Evolutionary conservation across 2,329 filamentous ascomycete species (phyloP).

Genomic region (Pezicula rhizophila): DNA sequence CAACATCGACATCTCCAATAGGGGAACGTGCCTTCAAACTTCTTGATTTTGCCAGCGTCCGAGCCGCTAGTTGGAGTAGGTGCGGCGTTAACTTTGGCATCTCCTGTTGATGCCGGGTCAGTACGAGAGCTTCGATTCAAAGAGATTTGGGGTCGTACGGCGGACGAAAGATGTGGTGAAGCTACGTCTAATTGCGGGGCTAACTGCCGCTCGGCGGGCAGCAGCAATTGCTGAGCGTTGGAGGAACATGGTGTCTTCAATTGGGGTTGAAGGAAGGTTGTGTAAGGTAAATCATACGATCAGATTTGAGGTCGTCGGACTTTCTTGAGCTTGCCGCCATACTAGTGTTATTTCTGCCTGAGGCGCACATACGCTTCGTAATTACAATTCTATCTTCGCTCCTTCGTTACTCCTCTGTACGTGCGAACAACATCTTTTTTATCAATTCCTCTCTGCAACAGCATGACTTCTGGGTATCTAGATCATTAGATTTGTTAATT

Average conservation of each 20-base stretch:
- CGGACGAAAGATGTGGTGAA: conserved; percentile 55
- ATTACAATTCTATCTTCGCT: no score
- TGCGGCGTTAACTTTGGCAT: conserved; percentile 10
- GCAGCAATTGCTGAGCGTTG: conserved; percentile 56
- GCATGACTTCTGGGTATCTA: no score
- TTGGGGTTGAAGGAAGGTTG: conserved; percentile 7
- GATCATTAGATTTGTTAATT: no score
- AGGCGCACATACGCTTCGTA: no score
- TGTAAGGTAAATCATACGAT: neutral
- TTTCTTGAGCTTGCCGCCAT: no score
- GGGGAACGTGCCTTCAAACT: conserved; percentile 23
- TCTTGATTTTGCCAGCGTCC: conserved; percentile 25
- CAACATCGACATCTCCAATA: conserved; percentile 1
- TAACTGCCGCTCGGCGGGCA: conserved; percentile 52
- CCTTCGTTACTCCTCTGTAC: no score
- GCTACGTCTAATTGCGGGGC: conserved; percentile 49
- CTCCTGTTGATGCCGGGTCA: conserved; percentile 16
- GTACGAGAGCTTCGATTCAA: conserved; percentile 16
- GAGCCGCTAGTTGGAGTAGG: conserved; percentile 12
- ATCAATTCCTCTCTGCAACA: no score
- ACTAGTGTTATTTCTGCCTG: no score
- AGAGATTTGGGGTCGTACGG: conserved; percentile 41
- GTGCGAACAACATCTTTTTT: no score
- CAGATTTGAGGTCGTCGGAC: no score
- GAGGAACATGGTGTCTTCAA: conserved; percentile 49